Evolutionary conservation across 106 monocot genomes (phyloP).

Genomic region (Dioscorea alata): DNA sequence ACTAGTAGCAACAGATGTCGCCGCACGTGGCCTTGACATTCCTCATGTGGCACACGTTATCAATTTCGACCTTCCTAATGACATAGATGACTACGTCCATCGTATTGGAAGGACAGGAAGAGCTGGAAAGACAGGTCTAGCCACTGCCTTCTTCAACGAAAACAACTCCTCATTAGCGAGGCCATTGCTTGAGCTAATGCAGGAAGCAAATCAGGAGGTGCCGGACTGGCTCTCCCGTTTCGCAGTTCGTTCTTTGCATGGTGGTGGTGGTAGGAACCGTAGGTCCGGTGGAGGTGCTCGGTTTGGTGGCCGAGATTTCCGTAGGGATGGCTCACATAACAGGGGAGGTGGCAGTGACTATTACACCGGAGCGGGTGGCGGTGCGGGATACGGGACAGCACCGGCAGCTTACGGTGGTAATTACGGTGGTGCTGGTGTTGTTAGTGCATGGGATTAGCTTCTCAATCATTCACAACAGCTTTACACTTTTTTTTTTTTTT

Average conservation of each 20-base stretch:
- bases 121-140: constrained; percentile 74
- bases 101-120: constrained; percentile 84
- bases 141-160: constrained; percentile 91
- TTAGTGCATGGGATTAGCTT: constrained; percentile 53
- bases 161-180: constrained; percentile 46
- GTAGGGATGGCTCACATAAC: constrained; percentile 22
- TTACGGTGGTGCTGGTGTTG: constrained; percentile 16
- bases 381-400: constrained; percentile 11
- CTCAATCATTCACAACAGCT: background rate
- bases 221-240: constrained; percentile 63
- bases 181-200: constrained; percentile 69
- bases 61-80: constrained; percentile 88
- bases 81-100: constrained; percentile 90
- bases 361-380: constrained; percentile 8
- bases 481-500: background rate
- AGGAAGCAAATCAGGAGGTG: constrained; percentile 78
- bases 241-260: constrained; percentile 37
- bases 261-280: constrained; percentile 48
- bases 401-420: constrained; percentile 12
- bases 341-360: constrained; percentile 23
- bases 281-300: constrained; percentile 38
- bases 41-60: constrained; percentile 84
- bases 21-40: constrained; percentile 88
- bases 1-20: constrained; percentile 89
- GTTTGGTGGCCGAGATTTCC: constrained; percentile 78